These are phyloP conservation scores for Dittrichia graveolens DNA, from an alignment of 129 eudicot species.

Conservation along the genomic window DNA sequence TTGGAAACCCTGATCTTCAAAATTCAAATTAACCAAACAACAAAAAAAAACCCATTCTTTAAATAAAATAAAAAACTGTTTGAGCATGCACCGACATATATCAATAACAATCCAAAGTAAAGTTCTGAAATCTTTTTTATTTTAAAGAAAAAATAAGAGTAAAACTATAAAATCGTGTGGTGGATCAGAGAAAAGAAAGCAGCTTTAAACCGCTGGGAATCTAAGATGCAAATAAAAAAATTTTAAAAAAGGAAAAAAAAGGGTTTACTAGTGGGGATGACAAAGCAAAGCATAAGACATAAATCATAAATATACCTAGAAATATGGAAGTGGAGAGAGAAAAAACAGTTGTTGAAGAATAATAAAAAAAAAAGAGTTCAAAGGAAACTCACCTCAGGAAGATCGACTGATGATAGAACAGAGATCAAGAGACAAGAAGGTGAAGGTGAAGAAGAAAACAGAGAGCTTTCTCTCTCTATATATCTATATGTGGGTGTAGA, in stretches of 20 bases:
- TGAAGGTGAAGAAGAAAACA: slow-evolving; percentile 5
- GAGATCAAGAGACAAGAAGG: slow-evolving; percentile 30
- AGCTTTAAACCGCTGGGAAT: slow-evolving; percentile 57
- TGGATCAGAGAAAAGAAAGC: slow-evolving; percentile 62
- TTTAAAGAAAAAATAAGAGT: neutral
- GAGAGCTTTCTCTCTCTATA: slow-evolving; percentile 28
- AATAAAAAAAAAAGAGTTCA: neutral
- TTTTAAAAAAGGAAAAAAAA: neutral
- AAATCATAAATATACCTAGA: slow-evolving; percentile 11
- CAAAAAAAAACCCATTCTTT: neutral
- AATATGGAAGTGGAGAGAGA: slow-evolving; percentile 5
- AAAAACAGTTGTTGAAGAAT: neutral
- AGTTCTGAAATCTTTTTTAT: slow-evolving; percentile 9
- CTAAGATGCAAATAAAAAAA: slow-evolving; percentile 51
- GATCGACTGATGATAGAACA: slow-evolving; percentile 44
- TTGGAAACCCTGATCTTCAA: slow-evolving; percentile 43
- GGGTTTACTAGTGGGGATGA: neutral
- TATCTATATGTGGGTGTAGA: slow-evolving; percentile 18
- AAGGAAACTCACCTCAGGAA: slow-evolving; percentile 31
- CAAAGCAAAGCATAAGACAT: slow-evolving; percentile 25
- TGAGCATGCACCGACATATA: slow-evolving; percentile 55
- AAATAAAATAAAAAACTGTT: neutral
- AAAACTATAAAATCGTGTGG: slow-evolving; percentile 37
- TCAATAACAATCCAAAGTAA: slow-evolving; percentile 16
- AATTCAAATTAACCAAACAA: slow-evolving; percentile 27